phyloP scores from a whole-genome alignment of 768 basidiomycete genomes.

The Macrolepiota dolichaula region DNA sequence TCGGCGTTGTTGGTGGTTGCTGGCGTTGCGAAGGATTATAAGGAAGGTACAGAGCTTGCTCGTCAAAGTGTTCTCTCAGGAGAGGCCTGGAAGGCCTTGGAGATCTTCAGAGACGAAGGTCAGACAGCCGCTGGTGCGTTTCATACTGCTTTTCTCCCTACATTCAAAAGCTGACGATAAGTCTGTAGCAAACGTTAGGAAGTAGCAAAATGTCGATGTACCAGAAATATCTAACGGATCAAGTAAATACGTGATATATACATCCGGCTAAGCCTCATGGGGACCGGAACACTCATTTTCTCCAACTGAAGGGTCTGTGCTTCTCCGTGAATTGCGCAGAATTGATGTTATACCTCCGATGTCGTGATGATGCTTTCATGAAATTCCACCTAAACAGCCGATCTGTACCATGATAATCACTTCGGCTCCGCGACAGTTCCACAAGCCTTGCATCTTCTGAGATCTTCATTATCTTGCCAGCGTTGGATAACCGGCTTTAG shows the following conservation, averaged over 20 bases:
- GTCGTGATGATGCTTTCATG: too few species aligned
- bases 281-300: background rate
- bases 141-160: background rate
- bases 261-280: background rate
- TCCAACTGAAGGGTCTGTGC: background rate
- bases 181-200: background rate
- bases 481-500: conserved; percentile 86
- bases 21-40: conserved; percentile 66
- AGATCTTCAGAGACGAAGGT: conserved; percentile 46
- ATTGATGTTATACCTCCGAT: too few species aligned
- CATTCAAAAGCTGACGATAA: too few species aligned
- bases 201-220: background rate
- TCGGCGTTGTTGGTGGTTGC: conserved; percentile 85
- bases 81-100: conserved; percentile 55
- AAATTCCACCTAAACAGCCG: too few species aligned
- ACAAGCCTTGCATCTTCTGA: conserved; percentile 72
- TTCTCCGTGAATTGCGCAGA: background rate
- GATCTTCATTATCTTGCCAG: conserved; percentile 67
- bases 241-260: background rate
- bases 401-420: conserved; percentile 14
- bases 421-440: conserved; percentile 43
- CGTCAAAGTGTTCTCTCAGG: conserved; percentile 56
- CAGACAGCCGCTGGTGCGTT: conserved; percentile 21
- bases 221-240: conserved; percentile 8
- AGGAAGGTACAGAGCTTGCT: conserved; percentile 70